Base-by-base conservation (phyloP, 495 filamentous ascomycete genomes). In the Extremus antarcticus region DNA sequence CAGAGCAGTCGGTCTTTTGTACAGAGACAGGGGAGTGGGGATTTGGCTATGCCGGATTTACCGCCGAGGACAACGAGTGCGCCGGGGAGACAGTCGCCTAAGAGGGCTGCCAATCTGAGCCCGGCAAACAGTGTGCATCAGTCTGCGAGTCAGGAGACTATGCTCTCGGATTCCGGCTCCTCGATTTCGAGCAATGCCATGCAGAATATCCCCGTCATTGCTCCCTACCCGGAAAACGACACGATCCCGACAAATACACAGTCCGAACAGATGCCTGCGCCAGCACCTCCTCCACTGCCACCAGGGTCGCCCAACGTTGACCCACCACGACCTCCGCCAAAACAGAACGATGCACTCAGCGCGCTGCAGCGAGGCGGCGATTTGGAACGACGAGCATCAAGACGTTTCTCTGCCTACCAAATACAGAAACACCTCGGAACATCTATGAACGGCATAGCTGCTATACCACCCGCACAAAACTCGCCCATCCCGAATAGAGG, bases 351-450 rank as follows among this genome's bases (percentile, higher is more conserved):
- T 73, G 92, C 92, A 9, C 74, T 98, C 48, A 88, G 87, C 39
- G 90, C 90, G 43, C 69, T 98, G 57, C 94, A 97, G 66, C 76
- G 87, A 66, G 89, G 90, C 51, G 88, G 90, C 3, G 88, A 95
- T 54, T 73, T 97, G n/a, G 91, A 97, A 64, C 78, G 92, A 60
- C 79, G 92, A 61, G 94, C 92, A 10, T 97, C 94, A 2, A 77
- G 90, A 62, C 74, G 92, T 61, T 97, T 96, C 65, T 96, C 90
- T 25, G 83, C 85, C 40, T 98, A 97, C 70, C 94, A 97, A 62
- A 90, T 97, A 46, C 87, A 87, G 21, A 96, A 94, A 62, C 88
- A 94, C 56, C 76, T 96, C 2, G 92, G 91, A 1, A 78, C 82
- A 22, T 84, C 84, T 29, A 76, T 86, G 15, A 87, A 83, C 66